phyloP scores from a whole-genome alignment of 345 rosid species.

The Populus pruinosa region DNA sequence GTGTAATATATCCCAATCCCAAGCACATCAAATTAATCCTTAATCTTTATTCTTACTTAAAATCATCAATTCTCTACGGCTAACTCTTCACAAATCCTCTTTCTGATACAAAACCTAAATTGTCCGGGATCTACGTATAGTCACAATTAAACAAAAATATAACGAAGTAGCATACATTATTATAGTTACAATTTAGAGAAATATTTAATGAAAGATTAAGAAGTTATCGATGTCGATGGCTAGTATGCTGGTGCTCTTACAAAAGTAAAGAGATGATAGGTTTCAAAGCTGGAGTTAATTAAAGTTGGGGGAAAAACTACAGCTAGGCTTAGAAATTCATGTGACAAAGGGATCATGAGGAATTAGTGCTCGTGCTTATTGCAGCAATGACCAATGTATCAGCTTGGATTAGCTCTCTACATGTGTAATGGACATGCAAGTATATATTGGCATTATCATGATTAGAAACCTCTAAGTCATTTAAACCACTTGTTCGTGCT shows the following conservation, averaged over 20 bases:
- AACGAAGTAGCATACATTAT: no score
- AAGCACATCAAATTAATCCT: not conserved
- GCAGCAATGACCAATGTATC: not conserved
- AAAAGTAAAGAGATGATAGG: not conserved
- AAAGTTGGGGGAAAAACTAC: not conserved
- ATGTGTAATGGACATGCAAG: not conserved
- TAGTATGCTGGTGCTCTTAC: not conserved
- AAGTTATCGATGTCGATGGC: not conserved
- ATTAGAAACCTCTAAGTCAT: slow-evolving; percentile 5
- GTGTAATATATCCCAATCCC: not conserved
- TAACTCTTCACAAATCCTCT: not conserved
- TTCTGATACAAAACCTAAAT: not conserved
- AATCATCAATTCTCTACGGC: not conserved
- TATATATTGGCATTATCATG: not conserved
- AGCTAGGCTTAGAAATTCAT: not conserved
- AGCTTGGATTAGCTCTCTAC: not conserved
- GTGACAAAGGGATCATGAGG: not conserved
- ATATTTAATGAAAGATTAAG: not conserved
- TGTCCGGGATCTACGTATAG: not conserved
- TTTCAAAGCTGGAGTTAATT: not conserved
- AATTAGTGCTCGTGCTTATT: not conserved
- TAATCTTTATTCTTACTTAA: no score
- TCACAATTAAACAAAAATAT: no score
- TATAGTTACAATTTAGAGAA: no score
- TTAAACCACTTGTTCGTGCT: slow-evolving; percentile 15